Base-by-base conservation (phyloP, 257 asterid genomes). In the Solanum raphanifolium region DNA sequence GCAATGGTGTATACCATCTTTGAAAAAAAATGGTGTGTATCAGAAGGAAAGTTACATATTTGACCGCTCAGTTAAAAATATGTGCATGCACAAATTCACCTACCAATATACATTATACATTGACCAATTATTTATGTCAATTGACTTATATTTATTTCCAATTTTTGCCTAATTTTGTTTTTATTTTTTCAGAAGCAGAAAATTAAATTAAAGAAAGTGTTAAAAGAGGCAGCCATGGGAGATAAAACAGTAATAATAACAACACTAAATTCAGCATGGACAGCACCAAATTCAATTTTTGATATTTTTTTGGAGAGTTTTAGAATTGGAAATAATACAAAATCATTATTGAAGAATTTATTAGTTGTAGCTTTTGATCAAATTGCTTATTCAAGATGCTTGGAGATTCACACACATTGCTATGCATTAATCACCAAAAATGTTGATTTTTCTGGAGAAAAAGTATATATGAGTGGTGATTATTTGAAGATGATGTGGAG, bases 401-500 rank as follows among this genome's bases (percentile, higher is more conserved):
- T 82, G 69, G 52, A 87, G 23, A 71, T 83, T 25, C 90, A 89
- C 29, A 85, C 87, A 23, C 86, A 93, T 90, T 93, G 95, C 83
- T 90, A 90, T 25, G 85, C 83, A 32, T 90, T 93, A 11, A 88
- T 86, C 21, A 90, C 93, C 9, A 81, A 89, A 21, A 91, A 86
- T 4, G 78, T 76, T 9, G 88, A 93, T 86, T 93, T 92, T 85
- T 90, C 95, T 11, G 89, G 91, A 2, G 92, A 89, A 90, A 92
- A 92, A 13, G 65, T 31, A 84, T 93, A 84, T 88, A 92, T 91
- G 94, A 78, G 90, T 7, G 85, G 68, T 27, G 88, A 66, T 62
- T 91, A 93, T 86, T 46, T 93, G 41, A 88, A 87, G 89, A 91
- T 92, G 93, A 90, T 93, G 95, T 93, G 96, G 95, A 88, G 91